Percentiles rank a stretch among this genome's conserved stretches.
phyloP scores from a whole-genome alignment of 2,329 filamentous ascomycete genomes.

The Colletotrichum tropicale region DNA sequence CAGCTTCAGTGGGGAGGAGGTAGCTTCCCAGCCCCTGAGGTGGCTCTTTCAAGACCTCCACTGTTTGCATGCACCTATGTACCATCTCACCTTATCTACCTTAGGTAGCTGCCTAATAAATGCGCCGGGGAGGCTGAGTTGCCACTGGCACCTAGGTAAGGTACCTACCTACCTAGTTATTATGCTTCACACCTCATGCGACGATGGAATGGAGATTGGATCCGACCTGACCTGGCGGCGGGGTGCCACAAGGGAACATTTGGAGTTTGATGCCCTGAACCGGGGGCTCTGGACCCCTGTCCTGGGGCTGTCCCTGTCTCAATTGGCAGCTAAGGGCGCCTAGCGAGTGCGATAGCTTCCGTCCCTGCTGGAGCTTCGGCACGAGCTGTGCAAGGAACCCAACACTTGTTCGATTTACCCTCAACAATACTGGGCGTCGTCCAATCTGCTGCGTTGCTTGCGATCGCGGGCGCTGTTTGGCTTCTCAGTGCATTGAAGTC shows the following conservation, averaged over 20 bases:
- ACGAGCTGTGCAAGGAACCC: neutral
- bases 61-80: neutral
- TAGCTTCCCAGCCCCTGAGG: neutral
- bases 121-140: neutral
- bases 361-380: neutral
- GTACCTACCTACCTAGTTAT: too few relatives aligned
- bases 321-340: neutral
- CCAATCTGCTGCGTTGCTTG: neutral
- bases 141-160: neutral
- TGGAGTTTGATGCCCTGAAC: neutral
- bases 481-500: neutral
- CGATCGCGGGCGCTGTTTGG: neutral
- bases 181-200: neutral
- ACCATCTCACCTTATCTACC: neutral
- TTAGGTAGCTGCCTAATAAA: neutral
- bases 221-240: neutral
- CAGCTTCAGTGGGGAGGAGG: neutral
- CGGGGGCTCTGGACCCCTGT: neutral
- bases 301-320: slow-evolving; percentile 7
- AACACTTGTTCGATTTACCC: neutral
- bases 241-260: neutral
- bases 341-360: neutral
- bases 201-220: neutral
- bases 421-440: neutral
- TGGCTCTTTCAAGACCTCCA: neutral